Conservation (phyloP, 306 rosid genomes). For the Corylus avellana region DNA sequence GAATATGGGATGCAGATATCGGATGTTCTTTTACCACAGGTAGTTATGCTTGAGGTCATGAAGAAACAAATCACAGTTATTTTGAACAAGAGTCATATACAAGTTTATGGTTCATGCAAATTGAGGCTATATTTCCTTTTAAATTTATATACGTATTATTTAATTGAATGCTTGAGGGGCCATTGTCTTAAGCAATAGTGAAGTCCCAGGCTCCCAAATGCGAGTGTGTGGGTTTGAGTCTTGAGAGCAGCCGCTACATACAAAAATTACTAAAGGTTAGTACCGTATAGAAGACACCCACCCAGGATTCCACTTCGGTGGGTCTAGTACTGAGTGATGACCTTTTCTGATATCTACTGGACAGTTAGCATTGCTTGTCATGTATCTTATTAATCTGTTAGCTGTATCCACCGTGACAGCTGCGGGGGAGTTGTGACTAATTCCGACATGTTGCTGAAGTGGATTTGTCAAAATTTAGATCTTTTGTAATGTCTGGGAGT, state of each 20-base stretch:
- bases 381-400: not conserved
- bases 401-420: not conserved
- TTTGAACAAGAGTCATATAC: constrained; percentile 23
- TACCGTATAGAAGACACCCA: not conserved
- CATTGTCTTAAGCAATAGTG: not conserved
- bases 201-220: not conserved
- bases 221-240: not conserved
- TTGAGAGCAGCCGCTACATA: not conserved
- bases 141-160: not conserved
- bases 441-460: not conserved
- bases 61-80: constrained; percentile 23
- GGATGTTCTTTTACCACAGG: constrained; percentile 74
- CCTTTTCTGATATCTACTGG: not conserved
- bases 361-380: not conserved
- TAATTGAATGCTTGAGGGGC: not conserved
- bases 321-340: not conserved
- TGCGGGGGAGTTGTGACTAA: not conserved
- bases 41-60: constrained; percentile 29
- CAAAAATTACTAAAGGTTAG: not conserved
- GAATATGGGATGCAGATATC: constrained; percentile 73
- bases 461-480: not conserved
- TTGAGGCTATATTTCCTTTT: not conserved
- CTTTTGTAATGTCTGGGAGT: not conserved
- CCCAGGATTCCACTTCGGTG: not conserved
- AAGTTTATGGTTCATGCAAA: constrained; percentile 23